These are phyloP conservation scores for Inga leiocalycina DNA, from an alignment of 306 rosid genomes.

Conservation along the genomic window DNA sequence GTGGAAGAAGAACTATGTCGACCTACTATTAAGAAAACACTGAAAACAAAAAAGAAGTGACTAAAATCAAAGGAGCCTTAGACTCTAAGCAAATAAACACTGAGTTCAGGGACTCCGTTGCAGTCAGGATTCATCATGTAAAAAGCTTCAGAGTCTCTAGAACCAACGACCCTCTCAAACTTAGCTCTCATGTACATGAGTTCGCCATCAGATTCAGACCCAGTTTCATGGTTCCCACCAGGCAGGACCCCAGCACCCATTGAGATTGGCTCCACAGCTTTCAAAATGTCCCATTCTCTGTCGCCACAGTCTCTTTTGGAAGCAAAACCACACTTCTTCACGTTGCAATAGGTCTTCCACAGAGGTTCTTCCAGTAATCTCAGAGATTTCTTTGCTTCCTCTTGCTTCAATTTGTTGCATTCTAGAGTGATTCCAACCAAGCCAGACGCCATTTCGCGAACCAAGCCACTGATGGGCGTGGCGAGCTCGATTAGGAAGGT, in stretches of 20 bases:
- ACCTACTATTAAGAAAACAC: no score
- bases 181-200: slow-evolving; percentile 97
- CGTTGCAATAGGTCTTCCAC: slow-evolving; percentile 95
- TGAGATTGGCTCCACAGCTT: slow-evolving; percentile 88
- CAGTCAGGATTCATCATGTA: slow-evolving; percentile 99
- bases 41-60: background rate
- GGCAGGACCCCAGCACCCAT: slow-evolving; percentile 99
- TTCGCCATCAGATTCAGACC: slow-evolving; percentile 60
- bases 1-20: no score
- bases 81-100: slow-evolving; percentile 93
- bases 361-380: slow-evolving; percentile 76
- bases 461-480: slow-evolving; percentile 86
- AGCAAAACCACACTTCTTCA: slow-evolving; percentile 91
- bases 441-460: slow-evolving; percentile 98
- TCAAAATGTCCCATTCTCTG: slow-evolving; percentile 81
- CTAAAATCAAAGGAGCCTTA: slow-evolving; percentile 34
- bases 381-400: slow-evolving; percentile 24
- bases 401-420: slow-evolving; percentile 69
- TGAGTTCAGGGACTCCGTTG: slow-evolving; percentile 97
- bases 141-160: slow-evolving; percentile 97
- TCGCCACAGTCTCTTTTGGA: slow-evolving; percentile 82
- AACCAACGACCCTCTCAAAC: slow-evolving; percentile 97
- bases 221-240: slow-evolving; percentile 32
- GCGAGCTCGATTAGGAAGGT: slow-evolving; percentile 91
- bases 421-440: slow-evolving; percentile 91